Evolutionary conservation across 768 basidiomycete genomes (phyloP).

Genomic region (Tricholoma flavovirens): DNA sequence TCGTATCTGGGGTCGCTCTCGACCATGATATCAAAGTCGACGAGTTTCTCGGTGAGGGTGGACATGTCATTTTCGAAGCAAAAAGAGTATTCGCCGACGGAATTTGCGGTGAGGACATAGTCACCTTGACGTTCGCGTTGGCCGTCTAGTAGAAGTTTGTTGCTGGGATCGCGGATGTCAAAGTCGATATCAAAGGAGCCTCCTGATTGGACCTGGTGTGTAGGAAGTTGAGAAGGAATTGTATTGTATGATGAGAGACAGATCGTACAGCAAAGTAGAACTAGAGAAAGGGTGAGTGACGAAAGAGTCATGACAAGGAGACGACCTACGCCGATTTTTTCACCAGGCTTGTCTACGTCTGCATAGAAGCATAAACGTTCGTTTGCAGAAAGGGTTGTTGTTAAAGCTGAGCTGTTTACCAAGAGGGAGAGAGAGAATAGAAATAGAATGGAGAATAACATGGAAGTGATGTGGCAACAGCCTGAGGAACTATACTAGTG

Average conservation of each 20-base stretch:
- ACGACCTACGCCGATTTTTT: conserved; percentile 85
- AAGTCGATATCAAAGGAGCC: conserved; percentile 97
- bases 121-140: conserved; percentile 90
- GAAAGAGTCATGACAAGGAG: neutral
- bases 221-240: neutral
- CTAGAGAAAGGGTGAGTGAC: conserved; percentile 32
- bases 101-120: conserved; percentile 94
- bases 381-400: conserved; percentile 72
- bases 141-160: conserved; percentile 84
- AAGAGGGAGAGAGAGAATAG: conserved; percentile 29
- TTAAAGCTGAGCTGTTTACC: conserved; percentile 60
- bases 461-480: neutral
- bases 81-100: conserved; percentile 86
- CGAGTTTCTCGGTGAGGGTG: conserved; percentile 87
- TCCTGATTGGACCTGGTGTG: conserved; percentile 82
- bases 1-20: conserved; percentile 94
- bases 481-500: too few relatives aligned
- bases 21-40: conserved; percentile 97
- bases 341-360: conserved; percentile 91
- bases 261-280: conserved; percentile 92
- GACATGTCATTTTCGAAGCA: conserved; percentile 99
- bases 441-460: conserved; percentile 26
- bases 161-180: conserved; percentile 86
- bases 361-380: conserved; percentile 91
- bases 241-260: neutral